A percentile compares a stretch with the other conserved stretches of the same genome.
phyloP scores from a whole-genome alignment of 2,329 filamentous ascomycete species.

The Gnomoniopsis smithogilvyi region DNA sequence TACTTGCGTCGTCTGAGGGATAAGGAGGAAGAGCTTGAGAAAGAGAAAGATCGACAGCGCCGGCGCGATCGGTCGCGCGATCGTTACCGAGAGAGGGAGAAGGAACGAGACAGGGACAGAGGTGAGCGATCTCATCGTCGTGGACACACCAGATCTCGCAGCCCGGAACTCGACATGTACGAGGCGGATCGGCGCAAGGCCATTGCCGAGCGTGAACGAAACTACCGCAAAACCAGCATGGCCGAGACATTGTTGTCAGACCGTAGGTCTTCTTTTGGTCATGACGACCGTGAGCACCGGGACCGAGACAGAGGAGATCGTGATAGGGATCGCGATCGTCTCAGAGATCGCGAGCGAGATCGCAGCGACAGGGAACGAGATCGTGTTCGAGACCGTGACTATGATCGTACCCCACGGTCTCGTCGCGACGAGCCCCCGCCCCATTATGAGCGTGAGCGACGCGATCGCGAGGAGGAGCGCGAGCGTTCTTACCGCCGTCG shows the following conservation, averaged over 20 bases:
- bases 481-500: constrained; percentile 85
- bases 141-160: constrained; percentile 62
- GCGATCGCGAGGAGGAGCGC: constrained; percentile 85
- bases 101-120: constrained; percentile 36
- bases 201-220: constrained; percentile 88
- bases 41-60: constrained; percentile 53
- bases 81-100: constrained; percentile 53
- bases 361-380: constrained; percentile 32
- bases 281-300: constrained; percentile 35
- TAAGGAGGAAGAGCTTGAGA: constrained; percentile 79
- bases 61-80: constrained; percentile 43
- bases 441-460: constrained; percentile 80
- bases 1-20: constrained; percentile 87
- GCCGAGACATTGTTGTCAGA: constrained; percentile 61
- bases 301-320: constrained; percentile 34
- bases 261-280: constrained; percentile 47
- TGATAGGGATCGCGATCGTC: constrained; percentile 41
- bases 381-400: constrained; percentile 39
- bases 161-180: constrained; percentile 89
- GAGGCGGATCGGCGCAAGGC: constrained; percentile 93
- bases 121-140: constrained; percentile 63
- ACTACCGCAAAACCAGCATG: constrained; percentile 78
- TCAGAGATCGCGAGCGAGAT: constrained; percentile 32
- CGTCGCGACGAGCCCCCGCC: constrained; percentile 60
- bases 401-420: constrained; percentile 49